phyloP scores from a whole-genome alignment of 768 basidiomycete species.

The Hericium erinaceus region DNA sequence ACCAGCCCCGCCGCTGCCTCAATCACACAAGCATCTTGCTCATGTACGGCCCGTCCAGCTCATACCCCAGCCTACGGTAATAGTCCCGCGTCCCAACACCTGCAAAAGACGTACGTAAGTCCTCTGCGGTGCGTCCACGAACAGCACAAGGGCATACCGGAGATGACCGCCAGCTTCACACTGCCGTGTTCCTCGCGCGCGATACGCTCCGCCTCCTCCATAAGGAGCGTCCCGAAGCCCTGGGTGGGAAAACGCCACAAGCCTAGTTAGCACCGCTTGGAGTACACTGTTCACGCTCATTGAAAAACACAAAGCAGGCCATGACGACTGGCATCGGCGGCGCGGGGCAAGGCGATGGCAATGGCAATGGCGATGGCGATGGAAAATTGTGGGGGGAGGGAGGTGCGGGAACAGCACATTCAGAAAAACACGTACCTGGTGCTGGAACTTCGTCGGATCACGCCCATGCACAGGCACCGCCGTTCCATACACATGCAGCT shows the following conservation, averaged over 20 bases:
- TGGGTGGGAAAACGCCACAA: slow-evolving; percentile 19
- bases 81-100: slow-evolving; percentile 97
- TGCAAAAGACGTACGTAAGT: slow-evolving; percentile 20
- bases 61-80: slow-evolving; percentile 89
- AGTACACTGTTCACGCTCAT: neutral
- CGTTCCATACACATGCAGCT: slow-evolving; percentile 96
- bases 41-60: slow-evolving; percentile 97
- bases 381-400: neutral
- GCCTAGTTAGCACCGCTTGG: neutral
- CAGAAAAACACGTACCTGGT: slow-evolving; percentile 46
- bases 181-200: slow-evolving; percentile 96
- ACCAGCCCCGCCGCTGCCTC: too few relatives aligned
- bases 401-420: neutral
- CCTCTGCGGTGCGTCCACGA: neutral
- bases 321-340: neutral
- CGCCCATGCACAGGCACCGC: slow-evolving; percentile 95
- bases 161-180: slow-evolving; percentile 93
- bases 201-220: slow-evolving; percentile 99
- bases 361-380: neutral
- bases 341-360: neutral
- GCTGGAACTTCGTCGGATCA: slow-evolving; percentile 97
- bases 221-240: slow-evolving; percentile 93
- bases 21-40: slow-evolving; percentile 54
- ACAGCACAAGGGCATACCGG: slow-evolving; percentile 41
- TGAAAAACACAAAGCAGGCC: neutral